Evolutionary conservation across 805 yeast species (phyloP).

Genomic region (Yarrowia sp.): DNA sequence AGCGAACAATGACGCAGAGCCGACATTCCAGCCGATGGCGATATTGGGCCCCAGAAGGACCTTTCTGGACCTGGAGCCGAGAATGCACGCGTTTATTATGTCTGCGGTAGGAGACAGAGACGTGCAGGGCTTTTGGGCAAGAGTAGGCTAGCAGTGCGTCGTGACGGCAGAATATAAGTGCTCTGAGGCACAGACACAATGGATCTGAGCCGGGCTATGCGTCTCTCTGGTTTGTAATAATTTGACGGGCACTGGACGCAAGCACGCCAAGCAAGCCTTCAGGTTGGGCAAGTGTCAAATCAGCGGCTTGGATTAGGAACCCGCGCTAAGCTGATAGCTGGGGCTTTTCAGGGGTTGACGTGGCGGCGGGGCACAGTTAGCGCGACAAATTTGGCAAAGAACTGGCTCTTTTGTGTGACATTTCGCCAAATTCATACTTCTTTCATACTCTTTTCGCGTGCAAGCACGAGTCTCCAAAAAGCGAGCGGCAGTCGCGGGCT

Average conservation of each 20-base stretch:
- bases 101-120: not conserved
- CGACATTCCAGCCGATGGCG: no score
- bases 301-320: not conserved
- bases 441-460: no score
- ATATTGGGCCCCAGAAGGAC: not conserved
- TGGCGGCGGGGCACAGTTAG: no score
- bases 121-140: not conserved
- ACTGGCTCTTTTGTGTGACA: no score
- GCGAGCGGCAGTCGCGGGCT: no score
- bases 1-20: not conserved
- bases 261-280: no score
- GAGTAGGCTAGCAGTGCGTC: slow-evolving; percentile 1
- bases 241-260: no score
- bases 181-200: slow-evolving; percentile 5
- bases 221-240: not conserved
- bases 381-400: no score
- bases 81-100: not conserved
- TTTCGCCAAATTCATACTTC: no score
- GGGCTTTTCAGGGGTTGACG: not conserved
- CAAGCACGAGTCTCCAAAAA: no score
- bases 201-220: slow-evolving; percentile 3
- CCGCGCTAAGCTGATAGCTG: not conserved
- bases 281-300: not conserved
- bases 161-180: not conserved
- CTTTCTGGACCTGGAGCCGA: slow-evolving; percentile 1